Evolutionary conservation across 345 rosid species (phyloP).

Genomic region (Melastoma malabathricum): DNA sequence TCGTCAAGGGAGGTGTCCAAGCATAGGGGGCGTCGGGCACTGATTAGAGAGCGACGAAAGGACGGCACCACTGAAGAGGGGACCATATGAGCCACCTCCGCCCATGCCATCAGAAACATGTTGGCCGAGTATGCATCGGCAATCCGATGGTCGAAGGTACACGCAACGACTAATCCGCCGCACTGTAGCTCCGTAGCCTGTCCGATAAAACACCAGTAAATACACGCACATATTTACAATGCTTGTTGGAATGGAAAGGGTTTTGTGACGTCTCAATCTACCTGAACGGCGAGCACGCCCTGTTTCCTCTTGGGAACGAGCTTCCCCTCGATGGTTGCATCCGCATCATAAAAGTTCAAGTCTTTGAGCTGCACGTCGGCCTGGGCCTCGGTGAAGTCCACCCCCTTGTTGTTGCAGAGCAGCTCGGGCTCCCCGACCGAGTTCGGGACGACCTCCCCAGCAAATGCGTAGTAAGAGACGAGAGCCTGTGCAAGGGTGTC

Average conservation of each 20-base stretch:
- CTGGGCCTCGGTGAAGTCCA: constrained; percentile 49
- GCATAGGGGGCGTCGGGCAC: constrained; percentile 31
- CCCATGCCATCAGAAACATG: constrained; percentile 67
- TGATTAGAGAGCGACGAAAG: constrained; percentile 44
- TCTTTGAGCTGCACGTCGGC: constrained; percentile 42
- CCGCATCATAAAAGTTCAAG: constrained; percentile 59
- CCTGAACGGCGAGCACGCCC: constrained; percentile 73
- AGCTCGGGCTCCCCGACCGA: constrained; percentile 64
- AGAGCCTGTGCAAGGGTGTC: constrained; percentile 50
- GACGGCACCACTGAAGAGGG: constrained; percentile 33
- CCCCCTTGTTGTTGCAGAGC: constrained; percentile 75
- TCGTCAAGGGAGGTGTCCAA: constrained; percentile 25
- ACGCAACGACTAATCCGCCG: constrained; percentile 52
- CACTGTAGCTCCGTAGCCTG: constrained; percentile 57
- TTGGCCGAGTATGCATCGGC: constrained; percentile 66
- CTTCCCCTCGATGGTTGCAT: constrained; percentile 44
- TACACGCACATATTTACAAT: background rate
- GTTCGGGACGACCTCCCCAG: constrained; percentile 54
- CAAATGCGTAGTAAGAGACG: constrained; percentile 55
- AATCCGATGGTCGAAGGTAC: constrained; percentile 68
- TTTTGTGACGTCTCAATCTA: constrained; percentile 6
- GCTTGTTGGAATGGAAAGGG: background rate
- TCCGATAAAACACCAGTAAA: background rate
- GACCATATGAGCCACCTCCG: constrained; percentile 33
- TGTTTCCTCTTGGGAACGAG: constrained; percentile 41